Base-by-base conservation (phyloP, 305 asterid genomes). In the Fraxinus sp. region DNA sequence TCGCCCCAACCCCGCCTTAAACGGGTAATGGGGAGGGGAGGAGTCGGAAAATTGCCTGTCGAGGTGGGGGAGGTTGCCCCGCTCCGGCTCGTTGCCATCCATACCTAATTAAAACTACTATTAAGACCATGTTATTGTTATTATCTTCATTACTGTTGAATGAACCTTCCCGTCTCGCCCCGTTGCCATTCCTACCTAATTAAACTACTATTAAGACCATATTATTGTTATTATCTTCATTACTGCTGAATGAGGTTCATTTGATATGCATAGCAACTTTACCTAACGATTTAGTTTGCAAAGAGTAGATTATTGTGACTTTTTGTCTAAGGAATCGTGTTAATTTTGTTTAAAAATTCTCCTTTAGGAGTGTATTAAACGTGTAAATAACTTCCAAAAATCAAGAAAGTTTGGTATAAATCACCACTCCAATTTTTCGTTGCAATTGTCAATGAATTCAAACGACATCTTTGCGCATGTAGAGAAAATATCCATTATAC, bases 281-380 rank as follows among this genome's bases (percentile, higher is more conserved):
- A n/a, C 26, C 66, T n/a, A 55, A 55, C 66, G 9, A 55, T 55
- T 64, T 64, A 22, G 9, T 22, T 24, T 24, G 24, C 33, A 24
- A 64, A 64, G 3, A 24, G 73, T 22, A 22, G 16, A 64, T 22
- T 22, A 62, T 64, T 3, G 35, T 64, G 20, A 10, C 37, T 66
- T 66, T 66, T 66, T 66, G 74, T 26, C 74, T 26, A 66, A 66
- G 74, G 74, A 66, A 66, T 66, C 74, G 74, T 66, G 74, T 24
- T 66, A 9, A 66, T 66, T 11, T 3, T 10, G 74, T 66, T 64
- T 24, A 66, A 66, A 28, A 66, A 10, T 8, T 64, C 74, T 66
- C 16, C 9, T 24, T 66, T 66, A 62, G 28, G 7, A 52, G 0
- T 7, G 72, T 6, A 62, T 26, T 11, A 24, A 10, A 9, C 30